Conservation (phyloP, 306 rosid species). For the Chamaecrista fasciculata region DNA sequence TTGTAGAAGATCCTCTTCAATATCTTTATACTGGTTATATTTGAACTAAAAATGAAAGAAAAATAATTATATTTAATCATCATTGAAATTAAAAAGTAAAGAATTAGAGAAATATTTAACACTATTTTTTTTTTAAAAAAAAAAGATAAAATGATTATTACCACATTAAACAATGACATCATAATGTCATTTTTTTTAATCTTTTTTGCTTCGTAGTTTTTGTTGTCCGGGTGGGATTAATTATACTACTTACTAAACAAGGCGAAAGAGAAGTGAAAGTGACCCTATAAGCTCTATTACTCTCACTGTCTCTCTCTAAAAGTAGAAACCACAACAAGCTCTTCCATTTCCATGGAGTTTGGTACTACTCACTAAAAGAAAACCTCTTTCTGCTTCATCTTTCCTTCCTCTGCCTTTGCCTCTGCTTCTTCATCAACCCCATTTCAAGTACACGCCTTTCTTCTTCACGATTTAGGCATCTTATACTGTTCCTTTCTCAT, state of each 20-base stretch:
- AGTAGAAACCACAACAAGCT: constrained; percentile 41
- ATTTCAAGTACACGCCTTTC: constrained; percentile 28
- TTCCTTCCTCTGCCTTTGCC: constrained; percentile 30
- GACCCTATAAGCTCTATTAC: constrained; percentile 7
- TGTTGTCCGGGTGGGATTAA: not conserved
- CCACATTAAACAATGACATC: no score
- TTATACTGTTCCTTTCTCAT: constrained; percentile 28
- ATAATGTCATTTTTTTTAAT: no score
- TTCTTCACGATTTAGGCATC: constrained; percentile 21
- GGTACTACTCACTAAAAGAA: constrained; percentile 30
- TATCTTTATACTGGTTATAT: no score
- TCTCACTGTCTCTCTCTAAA: constrained; percentile 50
- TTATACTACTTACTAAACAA: not conserved
- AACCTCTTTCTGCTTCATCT: constrained; percentile 9
- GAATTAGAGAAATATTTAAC: no score
- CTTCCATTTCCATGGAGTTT: constrained; percentile 65
- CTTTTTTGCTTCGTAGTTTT: not conserved
- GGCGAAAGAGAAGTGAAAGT: constrained; percentile 25
- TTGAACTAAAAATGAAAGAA: no score
- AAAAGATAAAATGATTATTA: no score
- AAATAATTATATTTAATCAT: no score
- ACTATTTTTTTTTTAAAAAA: no score
- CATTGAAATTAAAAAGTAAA: no score
- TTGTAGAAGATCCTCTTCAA: no score
- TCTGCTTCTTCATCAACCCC: no score